Base-by-base conservation (phyloP, 371 early-diverging fungal genomes). In the Coemansia sp. region DNA sequence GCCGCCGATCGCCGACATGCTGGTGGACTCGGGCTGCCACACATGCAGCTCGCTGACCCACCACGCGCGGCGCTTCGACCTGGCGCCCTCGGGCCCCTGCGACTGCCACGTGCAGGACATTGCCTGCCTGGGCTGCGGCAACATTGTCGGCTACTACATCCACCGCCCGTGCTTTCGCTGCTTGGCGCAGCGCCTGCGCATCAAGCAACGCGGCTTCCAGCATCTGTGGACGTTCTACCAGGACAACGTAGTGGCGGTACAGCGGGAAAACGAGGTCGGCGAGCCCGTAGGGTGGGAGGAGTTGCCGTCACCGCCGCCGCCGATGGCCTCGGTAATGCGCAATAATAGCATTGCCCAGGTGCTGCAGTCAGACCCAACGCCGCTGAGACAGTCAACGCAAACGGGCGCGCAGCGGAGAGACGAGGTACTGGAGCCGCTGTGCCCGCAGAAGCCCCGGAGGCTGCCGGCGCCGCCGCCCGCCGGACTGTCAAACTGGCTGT, bases 101-200 rank as follows among this genome's bases (percentile, higher is more conserved):
- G 73, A 78, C 59, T 79, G 79, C 59, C 79, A 79, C 41, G 76
- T 79, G 13, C 79, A 79, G 64, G 79, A 79, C 38, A 72, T 79
- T 20, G 79, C 68, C 5, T 79, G 79, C 26, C 53, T 78, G 35
- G 79, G 79, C 39, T 79, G 79, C 53, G 79, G 79, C 53, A 78
- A 78, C 43, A 26, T 78, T 2, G 78, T 78, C 11, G 79, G 79
- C 26, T 78, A 78, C 64, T 78, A 78, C 26, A 78, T 78, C 36
- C 79, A 78, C 40, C 62, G 79, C 2, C 79, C 79, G 10, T 78
- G 79, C 50, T 79, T 78, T 54, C 76, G 75, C 40, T 78, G 79
- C 36, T 54, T 78, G 3, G 71, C 79, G 9, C 74, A 78, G 63
- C 60, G 79, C 16, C 59, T 78, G 31, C 71, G 73, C 7, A 78